Percentiles rank a stretch among this genome's conserved stretches.
These are phyloP conservation scores for Fraxinus floribunda DNA, from an alignment of 305 asterid species.

Conservation along the genomic window DNA sequence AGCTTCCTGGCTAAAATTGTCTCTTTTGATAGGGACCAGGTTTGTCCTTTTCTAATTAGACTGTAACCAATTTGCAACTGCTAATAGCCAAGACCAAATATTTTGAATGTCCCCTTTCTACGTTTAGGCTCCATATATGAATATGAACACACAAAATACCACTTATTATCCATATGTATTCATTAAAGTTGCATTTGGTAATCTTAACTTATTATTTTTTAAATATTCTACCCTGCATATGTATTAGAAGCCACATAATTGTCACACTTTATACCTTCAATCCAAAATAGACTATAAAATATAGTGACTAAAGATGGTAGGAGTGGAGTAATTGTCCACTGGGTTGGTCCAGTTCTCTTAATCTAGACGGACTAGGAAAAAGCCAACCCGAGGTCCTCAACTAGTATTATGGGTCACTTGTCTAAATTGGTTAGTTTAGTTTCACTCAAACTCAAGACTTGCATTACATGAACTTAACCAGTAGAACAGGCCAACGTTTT, in stretches of 20 bases:
- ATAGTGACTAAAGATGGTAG: not conserved
- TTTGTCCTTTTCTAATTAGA: not conserved
- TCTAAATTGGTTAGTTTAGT: not conserved
- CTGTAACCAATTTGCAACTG: not conserved
- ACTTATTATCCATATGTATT: not conserved
- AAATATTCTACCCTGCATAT: not conserved
- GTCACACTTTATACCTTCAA: not conserved
- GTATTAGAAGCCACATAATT: not conserved
- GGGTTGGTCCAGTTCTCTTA: not conserved
- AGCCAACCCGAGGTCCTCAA: not conserved
- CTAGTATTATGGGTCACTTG: not conserved
- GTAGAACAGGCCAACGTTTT: not conserved
- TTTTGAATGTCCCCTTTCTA: not conserved
- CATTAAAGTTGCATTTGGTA: not conserved
- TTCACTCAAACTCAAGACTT: not conserved
- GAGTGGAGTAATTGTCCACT: not conserved
- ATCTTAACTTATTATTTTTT: not conserved
- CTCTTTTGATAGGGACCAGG: constrained; percentile 30
- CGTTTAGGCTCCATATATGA: not conserved
- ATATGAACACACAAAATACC: not conserved
- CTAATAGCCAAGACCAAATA: not conserved
- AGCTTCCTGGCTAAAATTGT: constrained; percentile 29
- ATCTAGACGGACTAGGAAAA: not conserved
- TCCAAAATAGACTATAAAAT: not conserved
- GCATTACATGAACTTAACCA: not conserved